Percentiles rank a stretch among this genome's conserved stretches.
These are phyloP conservation scores for Epichloe baconii DNA, from an alignment of 2,329 filamentous ascomycete species.

Conservation along the genomic window DNA sequence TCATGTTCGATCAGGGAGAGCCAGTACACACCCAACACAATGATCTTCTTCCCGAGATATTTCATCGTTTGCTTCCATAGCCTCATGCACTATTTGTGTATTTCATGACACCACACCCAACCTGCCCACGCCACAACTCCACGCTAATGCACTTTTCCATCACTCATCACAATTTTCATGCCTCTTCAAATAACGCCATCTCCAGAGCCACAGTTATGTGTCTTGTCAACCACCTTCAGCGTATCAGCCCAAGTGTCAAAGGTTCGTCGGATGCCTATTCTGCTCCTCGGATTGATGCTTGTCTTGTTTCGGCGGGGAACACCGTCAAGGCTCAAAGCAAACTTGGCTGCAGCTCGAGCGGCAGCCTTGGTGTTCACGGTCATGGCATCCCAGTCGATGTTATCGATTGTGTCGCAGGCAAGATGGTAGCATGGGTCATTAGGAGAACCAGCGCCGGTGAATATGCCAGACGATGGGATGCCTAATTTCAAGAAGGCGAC, in stretches of 20 bases:
- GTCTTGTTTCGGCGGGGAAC: constrained; percentile 21
- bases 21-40: too few species aligned
- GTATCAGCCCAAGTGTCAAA: constrained; percentile 15
- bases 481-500: constrained; percentile 24
- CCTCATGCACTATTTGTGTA: not conserved
- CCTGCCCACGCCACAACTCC: not conserved
- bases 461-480: constrained; percentile 25
- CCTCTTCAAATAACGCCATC: constrained; percentile 3
- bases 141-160: not conserved
- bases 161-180: not conserved
- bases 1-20: too few species aligned
- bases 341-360: constrained; percentile 33
- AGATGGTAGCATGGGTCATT: constrained; percentile 27
- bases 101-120: not conserved
- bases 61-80: too few species aligned
- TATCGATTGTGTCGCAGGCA: constrained; percentile 25
- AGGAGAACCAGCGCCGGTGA: constrained; percentile 21
- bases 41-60: too few species aligned
- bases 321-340: constrained; percentile 23
- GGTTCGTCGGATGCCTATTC: constrained; percentile 12
- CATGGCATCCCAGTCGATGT: constrained; percentile 29
- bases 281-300: constrained; percentile 14
- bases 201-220: constrained; percentile 16
- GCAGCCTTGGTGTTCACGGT: constrained; percentile 30
- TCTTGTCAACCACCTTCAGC: constrained; percentile 14